Conservation (phyloP, 2,329 filamentous ascomycete genomes). For the Phaeosphaeria sp. region DNA sequence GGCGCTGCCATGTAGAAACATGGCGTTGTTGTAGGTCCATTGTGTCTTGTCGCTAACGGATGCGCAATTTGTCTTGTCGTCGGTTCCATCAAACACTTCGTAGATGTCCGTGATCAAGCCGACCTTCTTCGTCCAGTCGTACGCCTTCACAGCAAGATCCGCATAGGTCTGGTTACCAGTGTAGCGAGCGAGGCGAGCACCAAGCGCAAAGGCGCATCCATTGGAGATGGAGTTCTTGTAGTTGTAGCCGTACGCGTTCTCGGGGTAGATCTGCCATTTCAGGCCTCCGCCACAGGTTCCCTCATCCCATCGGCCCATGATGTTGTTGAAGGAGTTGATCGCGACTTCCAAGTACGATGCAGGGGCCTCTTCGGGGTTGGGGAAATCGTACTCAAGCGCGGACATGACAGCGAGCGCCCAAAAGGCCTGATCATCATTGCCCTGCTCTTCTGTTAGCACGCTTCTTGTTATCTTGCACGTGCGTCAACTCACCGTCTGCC, state of each 20-base stretch:
- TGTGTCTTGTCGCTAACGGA: conserved; percentile 57
- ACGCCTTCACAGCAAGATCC: conserved; percentile 72
- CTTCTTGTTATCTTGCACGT: background rate
- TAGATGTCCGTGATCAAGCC: conserved; percentile 59
- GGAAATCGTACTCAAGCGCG: conserved; percentile 72
- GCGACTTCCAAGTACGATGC: conserved; percentile 68
- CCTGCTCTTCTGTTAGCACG: conserved; percentile 47
- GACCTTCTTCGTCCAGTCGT: conserved; percentile 61
- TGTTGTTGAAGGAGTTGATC: conserved; percentile 74
- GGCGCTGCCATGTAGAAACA: conserved; percentile 62
- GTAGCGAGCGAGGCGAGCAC: conserved; percentile 74
- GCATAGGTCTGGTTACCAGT: conserved; percentile 65
- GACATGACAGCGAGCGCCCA: conserved; percentile 73
- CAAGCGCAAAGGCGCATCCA: conserved; percentile 82
- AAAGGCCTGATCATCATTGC: conserved; percentile 78
- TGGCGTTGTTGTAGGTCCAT: conserved; percentile 65
- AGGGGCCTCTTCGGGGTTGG: conserved; percentile 59
- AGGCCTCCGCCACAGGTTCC: conserved; percentile 73
- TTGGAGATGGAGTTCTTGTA: conserved; percentile 87
- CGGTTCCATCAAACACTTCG: conserved; percentile 63
- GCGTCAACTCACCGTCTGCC: conserved; percentile 32
- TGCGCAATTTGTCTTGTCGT: conserved; percentile 59
- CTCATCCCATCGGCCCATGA: conserved; percentile 73
- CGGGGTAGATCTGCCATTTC: conserved; percentile 80
- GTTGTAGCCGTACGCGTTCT: conserved; percentile 74